Evolutionary conservation across 371 early-diverging fungal genomes (phyloP), one percentile per base, ranked within the genome.

Genomic region (Mortierella sp.): DNA sequence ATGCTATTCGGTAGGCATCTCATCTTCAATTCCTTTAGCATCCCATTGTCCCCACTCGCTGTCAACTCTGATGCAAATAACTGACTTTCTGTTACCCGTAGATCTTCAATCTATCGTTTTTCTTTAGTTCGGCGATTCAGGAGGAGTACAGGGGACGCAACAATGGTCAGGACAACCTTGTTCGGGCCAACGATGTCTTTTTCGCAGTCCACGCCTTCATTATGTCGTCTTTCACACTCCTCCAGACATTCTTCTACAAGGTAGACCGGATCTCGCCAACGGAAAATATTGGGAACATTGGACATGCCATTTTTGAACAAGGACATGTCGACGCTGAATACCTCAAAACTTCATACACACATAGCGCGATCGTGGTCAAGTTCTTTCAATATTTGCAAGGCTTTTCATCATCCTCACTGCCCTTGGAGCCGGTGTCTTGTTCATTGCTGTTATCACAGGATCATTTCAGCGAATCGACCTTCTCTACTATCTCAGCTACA

Each of bases 181-280:
- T 97, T 2, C 88, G 90, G 26, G 80, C 88, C 61, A 96, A 97
- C 65, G 98, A 98, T 81, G 91, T 96, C 39, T 82, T 91, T 28
- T 98, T 98, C 80, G 86, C 94, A 3, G 79, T 88, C 21, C 97
- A 98, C 79, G 96, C 97, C 8, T 82, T 94, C 30, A 23, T 84
- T 1, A 72, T 95, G 4, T 87, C 93, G 1, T 52, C 72, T 3
- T 65, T 94, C 10, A 92, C 94, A 0, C 70, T 94, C 31, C 60
- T 67, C 0, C 96, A 96, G 64, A 86, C 90, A 6, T 83, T 89
- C 50, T 65, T 84, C n/a, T 96, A 95, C 76, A 89, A 90, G 82
- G 91, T 87, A 83, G 58, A 50, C 26, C 4, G 34, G 10, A 7
- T 34, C 34, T 7, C 10, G 34, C 7, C 34, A 34, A 34, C 10